A percentile compares a stretch with the other conserved stretches of the same genome.
These are phyloP conservation scores for Tuber borchii DNA, from an alignment of 495 filamentous ascomycete species.

Conservation along the genomic window DNA sequence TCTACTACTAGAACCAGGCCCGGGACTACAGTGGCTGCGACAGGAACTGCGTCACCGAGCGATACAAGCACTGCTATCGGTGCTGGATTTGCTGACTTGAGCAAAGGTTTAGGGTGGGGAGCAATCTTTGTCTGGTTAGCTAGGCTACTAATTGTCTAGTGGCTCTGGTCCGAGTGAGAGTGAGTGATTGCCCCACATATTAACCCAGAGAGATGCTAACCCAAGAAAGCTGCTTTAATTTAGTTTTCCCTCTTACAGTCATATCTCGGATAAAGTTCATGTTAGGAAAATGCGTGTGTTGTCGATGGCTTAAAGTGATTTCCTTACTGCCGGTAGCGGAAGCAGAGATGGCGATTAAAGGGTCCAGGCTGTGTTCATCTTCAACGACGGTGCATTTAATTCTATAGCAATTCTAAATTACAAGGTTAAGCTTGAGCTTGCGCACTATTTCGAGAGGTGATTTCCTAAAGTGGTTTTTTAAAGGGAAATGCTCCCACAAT, in stretches of 20 bases:
- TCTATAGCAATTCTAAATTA: neutral
- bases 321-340: neutral
- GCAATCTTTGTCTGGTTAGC: slow-evolving; percentile 17
- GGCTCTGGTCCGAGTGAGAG: slow-evolving; percentile 23
- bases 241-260: neutral
- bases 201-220: neutral
- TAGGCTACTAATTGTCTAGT: slow-evolving; percentile 18
- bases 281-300: neutral
- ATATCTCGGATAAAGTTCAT: neutral
- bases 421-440: neutral
- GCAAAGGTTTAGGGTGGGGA: slow-evolving; percentile 12
- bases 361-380: neutral
- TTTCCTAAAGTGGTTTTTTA: neutral
- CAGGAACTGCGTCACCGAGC: slow-evolving; percentile 12
- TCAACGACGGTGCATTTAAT: neutral
- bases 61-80: slow-evolving; percentile 27
- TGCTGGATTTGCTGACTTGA: slow-evolving; percentile 11
- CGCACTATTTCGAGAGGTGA: neutral
- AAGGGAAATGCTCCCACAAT: neutral
- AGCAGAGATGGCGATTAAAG: neutral
- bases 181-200: slow-evolving; percentile 17
- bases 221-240: neutral
- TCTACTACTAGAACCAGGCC: neutral
- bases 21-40: neutral
- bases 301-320: neutral